A percentile compares a stretch with the other conserved stretches of the same genome.
Conservation (phyloP, 805 yeast genomes). For the Nakazawaea holstii region DNA sequence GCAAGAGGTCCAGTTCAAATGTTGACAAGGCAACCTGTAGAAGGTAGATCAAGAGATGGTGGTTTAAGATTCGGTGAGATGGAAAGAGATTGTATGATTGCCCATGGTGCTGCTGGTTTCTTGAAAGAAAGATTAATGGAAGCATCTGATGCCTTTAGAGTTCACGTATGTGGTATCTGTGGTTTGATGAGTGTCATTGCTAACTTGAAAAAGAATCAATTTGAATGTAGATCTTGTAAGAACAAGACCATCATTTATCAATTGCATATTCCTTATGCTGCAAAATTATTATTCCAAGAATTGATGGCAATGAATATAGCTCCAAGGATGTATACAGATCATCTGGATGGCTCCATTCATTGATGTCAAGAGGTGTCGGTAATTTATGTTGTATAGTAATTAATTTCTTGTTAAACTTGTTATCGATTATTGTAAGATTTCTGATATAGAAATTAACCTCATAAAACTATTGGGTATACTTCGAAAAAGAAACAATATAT, state of each 20-base stretch:
- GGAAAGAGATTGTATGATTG: constrained; percentile 99
- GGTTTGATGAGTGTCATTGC: constrained; percentile 98
- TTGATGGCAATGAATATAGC: constrained; percentile 99
- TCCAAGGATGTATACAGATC: constrained; percentile 94
- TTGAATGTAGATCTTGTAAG: constrained; percentile 97
- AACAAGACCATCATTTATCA: constrained; percentile 98
- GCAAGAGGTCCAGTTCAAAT: constrained; percentile 99
- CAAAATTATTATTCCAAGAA: constrained; percentile 96
- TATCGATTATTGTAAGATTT: not conserved
- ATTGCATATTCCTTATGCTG: constrained; percentile 97
- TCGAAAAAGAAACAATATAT: no score
- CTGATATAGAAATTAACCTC: no score
- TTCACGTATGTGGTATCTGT: constrained; percentile 96
- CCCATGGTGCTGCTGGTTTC: constrained; percentile 99
- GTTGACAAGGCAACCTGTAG: constrained; percentile 96
- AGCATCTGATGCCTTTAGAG: constrained; percentile 98
- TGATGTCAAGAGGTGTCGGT: not conserved
- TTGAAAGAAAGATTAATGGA: constrained; percentile 97
- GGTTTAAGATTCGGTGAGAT: constrained; percentile 98
- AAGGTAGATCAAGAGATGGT: constrained; percentile 99
- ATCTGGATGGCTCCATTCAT: constrained; percentile 44
- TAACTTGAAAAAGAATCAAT: constrained; percentile 93
- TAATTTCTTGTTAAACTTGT: not conserved
- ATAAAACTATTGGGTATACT: no score
- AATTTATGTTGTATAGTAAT: not conserved